Conservation (phyloP, 192 early-diverging fungal species). For the Mortierella hygrophila region DNA sequence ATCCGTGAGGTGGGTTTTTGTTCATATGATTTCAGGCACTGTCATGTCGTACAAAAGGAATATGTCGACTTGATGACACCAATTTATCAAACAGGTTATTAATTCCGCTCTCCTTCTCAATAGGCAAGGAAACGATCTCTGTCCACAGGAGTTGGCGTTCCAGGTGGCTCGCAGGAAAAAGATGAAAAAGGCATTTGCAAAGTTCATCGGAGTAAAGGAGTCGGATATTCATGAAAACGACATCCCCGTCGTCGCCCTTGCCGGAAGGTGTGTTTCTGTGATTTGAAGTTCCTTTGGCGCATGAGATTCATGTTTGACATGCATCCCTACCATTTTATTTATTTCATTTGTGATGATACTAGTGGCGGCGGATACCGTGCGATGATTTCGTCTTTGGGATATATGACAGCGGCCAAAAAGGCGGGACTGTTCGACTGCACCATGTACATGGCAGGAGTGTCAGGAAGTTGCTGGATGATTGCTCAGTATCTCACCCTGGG, state of each 20-base stretch:
- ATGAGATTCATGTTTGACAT: neutral
- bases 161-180: constrained; percentile 59
- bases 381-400: constrained; percentile 81
- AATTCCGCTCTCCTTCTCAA: neutral
- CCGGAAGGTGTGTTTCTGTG: constrained; percentile 61
- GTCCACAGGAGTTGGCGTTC: constrained; percentile 63
- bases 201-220: constrained; percentile 79
- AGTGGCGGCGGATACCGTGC: constrained; percentile 89
- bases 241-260: constrained; percentile 78
- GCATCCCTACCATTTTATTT: neutral
- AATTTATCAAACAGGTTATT: neutral
- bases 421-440: constrained; percentile 76
- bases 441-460: constrained; percentile 78
- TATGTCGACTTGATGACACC: neutral
- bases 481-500: constrained; percentile 61
- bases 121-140: constrained; percentile 56
- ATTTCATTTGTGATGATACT: neutral
- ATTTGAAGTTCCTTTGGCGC: neutral
- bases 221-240: constrained; percentile 74
- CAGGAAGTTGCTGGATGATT: constrained; percentile 74
- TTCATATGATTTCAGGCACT: constrained; percentile 6
- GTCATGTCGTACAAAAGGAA: constrained; percentile 3
- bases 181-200: constrained; percentile 76
- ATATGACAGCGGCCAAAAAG: constrained; percentile 73
- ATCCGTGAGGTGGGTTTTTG: constrained; percentile 43